Base-by-base conservation (phyloP, 768 basidiomycete genomes). In the Mrakia blollopis region DNA sequence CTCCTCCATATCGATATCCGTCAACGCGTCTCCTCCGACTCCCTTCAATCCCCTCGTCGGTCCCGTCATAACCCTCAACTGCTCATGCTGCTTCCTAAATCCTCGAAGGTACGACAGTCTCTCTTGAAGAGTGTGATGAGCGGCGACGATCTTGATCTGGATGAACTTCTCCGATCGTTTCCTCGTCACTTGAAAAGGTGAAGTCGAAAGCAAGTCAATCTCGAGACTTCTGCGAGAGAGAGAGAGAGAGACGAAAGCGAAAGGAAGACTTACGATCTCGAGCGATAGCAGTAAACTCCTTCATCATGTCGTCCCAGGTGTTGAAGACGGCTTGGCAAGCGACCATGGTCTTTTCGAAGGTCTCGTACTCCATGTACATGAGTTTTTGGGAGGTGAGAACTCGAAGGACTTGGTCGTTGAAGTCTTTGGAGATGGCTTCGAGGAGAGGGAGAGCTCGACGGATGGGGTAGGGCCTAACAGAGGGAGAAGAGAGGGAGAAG, bases 21-120 rank as follows among this genome's bases (percentile, higher is more conserved):
- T 82, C 11, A 84, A 80, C 9, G 65, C 74, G 47, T 69, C 65
- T 28, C 74, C 74, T 39, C 74, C 74, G 3, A 84, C 63, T 28
- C 71, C 72, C 76, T 72, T 77, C 30, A 77, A 84, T 4, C 93
- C 94, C 81, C 92, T 92, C 52, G 93, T 94, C 35, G 94, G 95
- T 2, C 91, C 92, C 0, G 96, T 98, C 94, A 98, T 98, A 60
- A 95, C 91, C 8, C 93, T 92, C 32, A 99, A 86, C 85, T 99
- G 96, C 82, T 98, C 93, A 81, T 99, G 97, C 82, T 97, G 94
- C 83, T 97, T 94, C 81, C 95, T 86, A 91, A 96, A 98, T 63
- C 92, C 92, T 75, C 91, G 86, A 35, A 98, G 83, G 83, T 98
- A 98, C 16, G 91, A 85, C 78, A 89, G 88, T 61, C 95, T 86